Conservation (phyloP, 805 yeast species). For the Saccharomycopsis schoenii region DNA sequence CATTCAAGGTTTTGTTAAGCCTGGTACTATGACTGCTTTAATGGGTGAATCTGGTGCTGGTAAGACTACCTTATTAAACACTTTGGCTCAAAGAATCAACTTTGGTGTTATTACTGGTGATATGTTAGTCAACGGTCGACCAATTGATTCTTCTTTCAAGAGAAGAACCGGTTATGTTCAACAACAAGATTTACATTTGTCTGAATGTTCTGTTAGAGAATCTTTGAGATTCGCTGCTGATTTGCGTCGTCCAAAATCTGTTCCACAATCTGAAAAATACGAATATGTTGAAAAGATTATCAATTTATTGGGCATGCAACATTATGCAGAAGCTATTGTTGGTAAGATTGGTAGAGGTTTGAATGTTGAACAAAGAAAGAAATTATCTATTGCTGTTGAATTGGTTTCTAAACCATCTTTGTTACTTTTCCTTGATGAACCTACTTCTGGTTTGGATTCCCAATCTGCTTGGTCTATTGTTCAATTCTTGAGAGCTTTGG, state of each 20-base stretch:
- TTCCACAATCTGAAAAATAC: conserved; percentile 47
- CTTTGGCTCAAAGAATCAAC: conserved; percentile 42
- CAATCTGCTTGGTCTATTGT: conserved; percentile 63
- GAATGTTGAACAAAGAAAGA: conserved; percentile 60
- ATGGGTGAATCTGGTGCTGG: conserved; percentile 57
- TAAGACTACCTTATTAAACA: conserved; percentile 48
- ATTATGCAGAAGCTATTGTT: conserved; percentile 66
- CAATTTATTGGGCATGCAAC: conserved; percentile 54
- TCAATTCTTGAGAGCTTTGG: conserved; percentile 54
- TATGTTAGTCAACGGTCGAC: conserved; percentile 46
- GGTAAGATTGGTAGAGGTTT: conserved; percentile 69
- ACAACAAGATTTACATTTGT: conserved; percentile 65
- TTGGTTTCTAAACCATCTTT: conserved; percentile 59
- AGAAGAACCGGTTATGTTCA: conserved; percentile 65
- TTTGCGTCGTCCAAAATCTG: conserved; percentile 55
- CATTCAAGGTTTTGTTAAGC: conserved; percentile 54
- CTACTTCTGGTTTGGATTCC: conserved; percentile 63
- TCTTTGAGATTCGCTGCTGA: conserved; percentile 63
- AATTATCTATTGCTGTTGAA: conserved; percentile 62
- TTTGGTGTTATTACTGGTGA: conserved; percentile 48
- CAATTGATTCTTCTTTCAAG: conserved; percentile 42
- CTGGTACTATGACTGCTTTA: conserved; percentile 52
- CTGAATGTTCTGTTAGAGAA: conserved; percentile 63
- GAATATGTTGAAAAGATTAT: conserved; percentile 63
- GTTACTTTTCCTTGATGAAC: conserved; percentile 58